Percentiles rank a stretch among this genome's conserved stretches.
Conservation (phyloP, 495 filamentous ascomycete genomes). For the Astrocystis sublimbata region DNA sequence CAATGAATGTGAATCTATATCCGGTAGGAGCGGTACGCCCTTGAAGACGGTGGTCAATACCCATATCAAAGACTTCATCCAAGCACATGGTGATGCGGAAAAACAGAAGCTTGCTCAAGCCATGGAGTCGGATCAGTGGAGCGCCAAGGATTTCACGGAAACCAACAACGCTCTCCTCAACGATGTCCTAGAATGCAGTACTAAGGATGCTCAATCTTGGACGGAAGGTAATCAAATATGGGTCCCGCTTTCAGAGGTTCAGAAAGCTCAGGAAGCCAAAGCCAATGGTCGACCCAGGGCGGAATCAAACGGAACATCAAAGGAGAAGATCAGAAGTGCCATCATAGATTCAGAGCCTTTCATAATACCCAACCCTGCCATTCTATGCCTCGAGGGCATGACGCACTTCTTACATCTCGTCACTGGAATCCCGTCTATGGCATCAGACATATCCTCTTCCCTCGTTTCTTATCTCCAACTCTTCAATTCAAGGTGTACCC, state of each 20-base stretch:
- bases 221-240: slow-evolving; percentile 68
- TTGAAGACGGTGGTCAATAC: slow-evolving; percentile 87
- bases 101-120: slow-evolving; percentile 76
- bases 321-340: slow-evolving; percentile 71
- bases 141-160: slow-evolving; percentile 80
- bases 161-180: slow-evolving; percentile 61
- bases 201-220: slow-evolving; percentile 77
- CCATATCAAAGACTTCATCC: slow-evolving; percentile 89
- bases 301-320: slow-evolving; percentile 55
- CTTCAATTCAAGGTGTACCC: slow-evolving; percentile 91
- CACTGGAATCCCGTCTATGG: slow-evolving; percentile 82
- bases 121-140: slow-evolving; percentile 91
- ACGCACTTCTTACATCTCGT: slow-evolving; percentile 80
- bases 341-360: slow-evolving; percentile 82
- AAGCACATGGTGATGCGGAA: slow-evolving; percentile 70
- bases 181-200: slow-evolving; percentile 75
- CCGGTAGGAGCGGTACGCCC: slow-evolving; percentile 78
- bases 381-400: slow-evolving; percentile 76
- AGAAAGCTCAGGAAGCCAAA: slow-evolving; percentile 27
- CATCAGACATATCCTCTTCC: slow-evolving; percentile 73
- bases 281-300: slow-evolving; percentile 32
- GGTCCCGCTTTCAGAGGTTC: slow-evolving; percentile 51
- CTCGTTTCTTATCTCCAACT: slow-evolving; percentile 69
- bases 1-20: slow-evolving; percentile 96
- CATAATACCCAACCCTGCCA: slow-evolving; percentile 79